Percentiles rank a stretch among this genome's conserved stretches.
Evolutionary conservation across 805 yeast species (phyloP).

Genomic region (Limtongozyma cylindracea): DNA sequence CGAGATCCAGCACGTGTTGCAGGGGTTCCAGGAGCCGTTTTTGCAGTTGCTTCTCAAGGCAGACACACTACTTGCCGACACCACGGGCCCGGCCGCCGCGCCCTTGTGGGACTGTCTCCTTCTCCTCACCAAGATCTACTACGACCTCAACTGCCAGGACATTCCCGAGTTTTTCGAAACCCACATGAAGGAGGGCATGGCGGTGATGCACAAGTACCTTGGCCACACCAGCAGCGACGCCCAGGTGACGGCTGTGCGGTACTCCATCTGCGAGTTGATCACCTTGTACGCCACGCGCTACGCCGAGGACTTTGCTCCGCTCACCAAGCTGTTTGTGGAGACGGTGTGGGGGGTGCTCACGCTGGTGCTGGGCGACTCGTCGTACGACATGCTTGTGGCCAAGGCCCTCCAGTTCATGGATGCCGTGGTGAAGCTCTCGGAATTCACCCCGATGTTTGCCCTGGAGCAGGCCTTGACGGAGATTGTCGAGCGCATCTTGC

Average conservation of each 20-base stretch:
- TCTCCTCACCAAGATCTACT: slow-evolving; percentile 57
- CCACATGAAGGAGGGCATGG: slow-evolving; percentile 54
- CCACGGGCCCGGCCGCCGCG: slow-evolving; percentile 10
- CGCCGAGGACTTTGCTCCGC: slow-evolving; percentile 71
- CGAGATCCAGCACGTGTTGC: slow-evolving; percentile 73
- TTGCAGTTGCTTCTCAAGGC: slow-evolving; percentile 39
- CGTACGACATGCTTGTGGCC: slow-evolving; percentile 66
- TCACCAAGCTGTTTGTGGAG: slow-evolving; percentile 56
- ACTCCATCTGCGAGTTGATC: slow-evolving; percentile 67
- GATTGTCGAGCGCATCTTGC: slow-evolving; percentile 56
- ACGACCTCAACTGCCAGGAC: slow-evolving; percentile 92
- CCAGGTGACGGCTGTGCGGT: slow-evolving; percentile 47
- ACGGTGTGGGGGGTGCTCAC: slow-evolving; percentile 56
- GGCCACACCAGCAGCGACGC: slow-evolving; percentile 27
- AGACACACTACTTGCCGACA: slow-evolving; percentile 30
- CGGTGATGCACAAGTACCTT: slow-evolving; percentile 59
- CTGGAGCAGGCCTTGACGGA: slow-evolving; percentile 33
- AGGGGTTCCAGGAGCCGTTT: slow-evolving; percentile 63
- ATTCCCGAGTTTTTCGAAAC: slow-evolving; percentile 97
- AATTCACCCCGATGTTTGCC: slow-evolving; percentile 28
- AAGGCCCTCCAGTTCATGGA: slow-evolving; percentile 64
- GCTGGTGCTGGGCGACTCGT: slow-evolving; percentile 41
- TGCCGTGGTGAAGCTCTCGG: slow-evolving; percentile 47
- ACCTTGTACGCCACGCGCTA: slow-evolving; percentile 76
- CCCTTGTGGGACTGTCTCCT: slow-evolving; percentile 46